phyloP scores from a whole-genome alignment of 441 rosid genomes.

The Mallotus japonicus region DNA sequence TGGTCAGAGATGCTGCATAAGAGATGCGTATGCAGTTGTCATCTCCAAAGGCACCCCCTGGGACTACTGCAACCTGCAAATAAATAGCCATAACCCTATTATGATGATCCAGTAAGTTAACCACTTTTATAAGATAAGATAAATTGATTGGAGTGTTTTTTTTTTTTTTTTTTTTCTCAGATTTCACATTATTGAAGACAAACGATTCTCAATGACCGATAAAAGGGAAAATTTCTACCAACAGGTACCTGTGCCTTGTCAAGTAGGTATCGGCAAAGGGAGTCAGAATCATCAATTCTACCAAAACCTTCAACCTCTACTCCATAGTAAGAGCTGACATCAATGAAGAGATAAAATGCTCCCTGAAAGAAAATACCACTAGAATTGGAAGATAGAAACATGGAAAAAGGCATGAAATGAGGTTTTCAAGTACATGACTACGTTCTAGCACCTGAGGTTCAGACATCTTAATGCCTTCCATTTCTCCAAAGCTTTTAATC shows the following conservation, averaged over 20 bases:
- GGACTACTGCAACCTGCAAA: conserved; percentile 87
- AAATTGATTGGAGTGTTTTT: too few relatives aligned
- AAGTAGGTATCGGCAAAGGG: conserved; percentile 68
- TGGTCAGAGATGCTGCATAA: conserved; percentile 81
- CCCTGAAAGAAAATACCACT: conserved; percentile 52
- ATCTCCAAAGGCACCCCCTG: conserved; percentile 96
- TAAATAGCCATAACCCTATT: background rate
- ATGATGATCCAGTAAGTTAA: background rate
- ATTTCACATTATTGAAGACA: background rate
- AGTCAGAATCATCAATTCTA: conserved; percentile 58
- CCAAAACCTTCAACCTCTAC: conserved; percentile 76
- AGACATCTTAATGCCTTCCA: conserved; percentile 78
- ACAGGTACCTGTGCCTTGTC: conserved; percentile 56
- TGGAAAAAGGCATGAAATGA: background rate
- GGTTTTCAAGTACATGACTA: background rate
- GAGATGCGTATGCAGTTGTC: conserved; percentile 87
- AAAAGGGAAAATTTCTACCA: conserved; percentile 1
- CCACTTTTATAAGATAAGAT: background rate
- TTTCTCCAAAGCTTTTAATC: conserved; percentile 65
- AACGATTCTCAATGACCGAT: background rate
- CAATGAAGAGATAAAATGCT: conserved; percentile 89
- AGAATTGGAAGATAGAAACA: conserved; percentile 11
- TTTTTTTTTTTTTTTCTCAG: background rate
- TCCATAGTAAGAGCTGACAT: conserved; percentile 82
- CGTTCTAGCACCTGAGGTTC: conserved; percentile 69